A percentile compares a stretch with the other conserved stretches of the same genome.
These are phyloP conservation scores for Fusarium circinatum DNA, from an alignment of 2,329 filamentous ascomycete species.

Conservation along the genomic window DNA sequence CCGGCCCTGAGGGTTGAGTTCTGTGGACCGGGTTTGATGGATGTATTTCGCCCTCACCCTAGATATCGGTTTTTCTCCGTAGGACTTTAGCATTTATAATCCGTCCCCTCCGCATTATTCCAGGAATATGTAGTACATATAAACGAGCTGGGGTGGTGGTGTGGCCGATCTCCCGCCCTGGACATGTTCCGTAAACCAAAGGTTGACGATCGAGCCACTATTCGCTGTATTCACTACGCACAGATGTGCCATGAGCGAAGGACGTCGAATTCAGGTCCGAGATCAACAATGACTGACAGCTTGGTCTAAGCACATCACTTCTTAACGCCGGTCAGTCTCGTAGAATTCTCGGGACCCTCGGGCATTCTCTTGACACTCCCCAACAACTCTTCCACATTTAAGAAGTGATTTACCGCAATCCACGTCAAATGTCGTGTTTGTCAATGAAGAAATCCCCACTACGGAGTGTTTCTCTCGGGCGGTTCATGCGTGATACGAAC, in stretches of 20 bases:
- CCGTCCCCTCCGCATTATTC: not conserved
- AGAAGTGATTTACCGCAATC: constrained; percentile 2
- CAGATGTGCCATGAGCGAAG: not conserved
- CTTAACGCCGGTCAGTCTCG: not conserved
- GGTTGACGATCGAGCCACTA: not conserved
- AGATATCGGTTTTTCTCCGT: not conserved
- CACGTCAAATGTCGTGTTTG: not conserved
- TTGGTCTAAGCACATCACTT: not conserved
- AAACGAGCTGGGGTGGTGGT: not conserved
- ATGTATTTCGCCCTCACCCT: not conserved
- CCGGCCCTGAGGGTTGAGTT: constrained; percentile 38
- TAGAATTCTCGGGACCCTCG: not conserved
- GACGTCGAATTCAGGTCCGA: not conserved
- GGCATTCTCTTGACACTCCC: constrained; percentile 1
- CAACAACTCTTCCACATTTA: not conserved
- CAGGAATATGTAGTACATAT: not conserved
- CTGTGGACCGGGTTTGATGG: constrained; percentile 16
- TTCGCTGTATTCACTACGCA: not conserved
- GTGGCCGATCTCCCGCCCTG: constrained; percentile 32
- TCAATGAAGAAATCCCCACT: not conserved
- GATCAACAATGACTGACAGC: not conserved
- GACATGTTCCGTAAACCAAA: constrained; percentile 1
- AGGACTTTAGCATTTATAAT: not conserved
- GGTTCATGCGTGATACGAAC: constrained; percentile 4
- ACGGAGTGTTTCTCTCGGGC: not conserved